Evolutionary conservation across 192 early-diverging fungal genomes (phyloP).

Genomic region (Podila minutissima): DNA sequence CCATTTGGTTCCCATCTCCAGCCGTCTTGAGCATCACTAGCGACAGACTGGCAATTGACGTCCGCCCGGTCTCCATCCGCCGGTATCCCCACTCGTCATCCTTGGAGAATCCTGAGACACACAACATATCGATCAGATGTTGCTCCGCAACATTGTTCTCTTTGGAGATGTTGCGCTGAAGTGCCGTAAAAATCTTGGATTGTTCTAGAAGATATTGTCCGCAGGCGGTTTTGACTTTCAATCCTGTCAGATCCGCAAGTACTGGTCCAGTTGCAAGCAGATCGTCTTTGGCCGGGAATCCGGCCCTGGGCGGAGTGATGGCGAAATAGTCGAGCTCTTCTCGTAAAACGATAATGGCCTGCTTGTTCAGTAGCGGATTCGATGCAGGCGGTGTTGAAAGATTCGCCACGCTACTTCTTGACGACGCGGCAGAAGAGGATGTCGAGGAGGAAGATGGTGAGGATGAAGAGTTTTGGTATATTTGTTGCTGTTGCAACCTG

Average conservation of each 20-base stretch:
- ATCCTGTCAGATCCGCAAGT: not conserved
- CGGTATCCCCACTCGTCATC: slow-evolving; percentile 81
- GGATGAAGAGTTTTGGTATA: slow-evolving; percentile 2
- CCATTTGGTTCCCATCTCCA: slow-evolving; percentile 68
- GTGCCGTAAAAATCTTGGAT: slow-evolving; percentile 76
- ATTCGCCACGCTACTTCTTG: slow-evolving; percentile 9
- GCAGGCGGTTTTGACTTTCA: slow-evolving; percentile 62
- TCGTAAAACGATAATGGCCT: slow-evolving; percentile 77
- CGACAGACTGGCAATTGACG: slow-evolving; percentile 74
- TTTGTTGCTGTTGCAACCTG: not conserved
- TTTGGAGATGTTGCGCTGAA: slow-evolving; percentile 77
- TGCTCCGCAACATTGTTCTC: slow-evolving; percentile 73
- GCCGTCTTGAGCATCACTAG: slow-evolving; percentile 75
- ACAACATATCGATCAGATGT: slow-evolving; percentile 86
- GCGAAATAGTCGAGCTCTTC: slow-evolving; percentile 87
- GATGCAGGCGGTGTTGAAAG: slow-evolving; percentile 17
- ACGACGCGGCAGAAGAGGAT: not conserved
- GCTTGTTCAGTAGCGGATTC: slow-evolving; percentile 64
- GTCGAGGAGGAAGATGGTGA: not conserved
- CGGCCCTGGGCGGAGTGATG: slow-evolving; percentile 48
- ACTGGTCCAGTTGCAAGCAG: slow-evolving; percentile 1
- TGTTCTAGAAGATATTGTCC: slow-evolving; percentile 70
- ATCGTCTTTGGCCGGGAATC: not conserved
- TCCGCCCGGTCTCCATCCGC: slow-evolving; percentile 67
- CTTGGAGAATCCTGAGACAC: slow-evolving; percentile 78